Conservation (phyloP, 306 rosid species). For the Cicer arietinum region DNA sequence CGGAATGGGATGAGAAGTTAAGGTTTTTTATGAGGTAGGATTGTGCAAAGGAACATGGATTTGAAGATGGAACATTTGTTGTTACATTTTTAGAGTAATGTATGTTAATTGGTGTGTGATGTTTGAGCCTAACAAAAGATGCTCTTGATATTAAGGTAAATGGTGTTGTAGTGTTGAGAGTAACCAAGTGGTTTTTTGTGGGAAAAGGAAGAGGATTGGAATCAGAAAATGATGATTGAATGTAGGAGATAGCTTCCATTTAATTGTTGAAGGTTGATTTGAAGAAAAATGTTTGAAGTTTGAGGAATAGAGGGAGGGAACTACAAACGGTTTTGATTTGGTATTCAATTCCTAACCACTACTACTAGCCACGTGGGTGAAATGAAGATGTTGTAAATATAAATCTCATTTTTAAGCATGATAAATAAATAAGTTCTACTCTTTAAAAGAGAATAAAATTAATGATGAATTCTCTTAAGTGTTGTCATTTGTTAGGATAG, state of each 20-base stretch:
- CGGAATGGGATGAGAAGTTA: slow-evolving; percentile 43
- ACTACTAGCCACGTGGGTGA: neutral
- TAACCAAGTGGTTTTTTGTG: neutral
- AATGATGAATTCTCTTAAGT: neutral
- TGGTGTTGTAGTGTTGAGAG: neutral
- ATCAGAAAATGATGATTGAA: neutral
- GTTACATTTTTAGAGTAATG: neutral
- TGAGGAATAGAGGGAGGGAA: neutral
- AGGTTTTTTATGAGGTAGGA: slow-evolving; percentile 46
- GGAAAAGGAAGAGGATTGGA: neutral
- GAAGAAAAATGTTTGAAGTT: neutral
- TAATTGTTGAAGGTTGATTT: neutral
- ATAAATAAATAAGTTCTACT: too few relatives aligned
- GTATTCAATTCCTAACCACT: neutral
- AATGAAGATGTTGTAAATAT: neutral
- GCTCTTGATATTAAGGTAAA: neutral
- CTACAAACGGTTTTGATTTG: too few relatives aligned
- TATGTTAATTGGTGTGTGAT: neutral
- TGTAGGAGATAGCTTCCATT: neutral
- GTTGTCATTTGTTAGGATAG: neutral
- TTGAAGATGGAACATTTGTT: neutral
- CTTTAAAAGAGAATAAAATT: too few relatives aligned
- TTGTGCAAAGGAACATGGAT: slow-evolving; percentile 24
- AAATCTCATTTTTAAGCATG: too few relatives aligned
- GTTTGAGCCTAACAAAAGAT: neutral